Evolutionary conservation across 176 grass and related monocot species (phyloP), one percentile per base, ranked within the genome.

Genomic region (Chrysopogon serrulatus): DNA sequence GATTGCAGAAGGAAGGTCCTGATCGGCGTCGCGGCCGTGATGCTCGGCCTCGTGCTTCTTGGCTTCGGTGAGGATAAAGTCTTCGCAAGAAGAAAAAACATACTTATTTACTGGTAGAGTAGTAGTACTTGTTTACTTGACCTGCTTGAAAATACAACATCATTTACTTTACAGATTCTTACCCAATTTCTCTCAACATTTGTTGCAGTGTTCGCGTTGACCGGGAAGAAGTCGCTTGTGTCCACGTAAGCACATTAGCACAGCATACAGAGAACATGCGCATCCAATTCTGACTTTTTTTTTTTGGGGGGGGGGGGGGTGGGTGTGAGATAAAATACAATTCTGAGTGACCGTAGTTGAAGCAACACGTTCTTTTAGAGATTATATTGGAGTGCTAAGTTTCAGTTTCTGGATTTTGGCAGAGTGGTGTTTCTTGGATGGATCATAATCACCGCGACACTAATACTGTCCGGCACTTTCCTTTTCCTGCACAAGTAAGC

Each of bases 401-500:
- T 62, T 21, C 45, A 26, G 6, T 68, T 48, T 9, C 35, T 83
- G 75, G 27, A 64, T 71, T 24, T 84, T 85, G 69, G 24, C 84
- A 97, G 94, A 66, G 76, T 82, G 43, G 79, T 94, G 51, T 80
- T 92, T 45, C 28, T 86, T 13, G 94, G 85, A 66, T 97, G 94
- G 94, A 91, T 97, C 61, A 68, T 94, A 4, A 60, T 97, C 9
- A 70, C 89, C 0, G 89, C 74, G 3, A 92, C 94, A 4, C 60
- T 97, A 17, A 86, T 97, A 48, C 30, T 94, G 32, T 90, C 68
- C 26, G 94, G 94, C 16, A 82, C 79, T 49, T 97, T 90, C 57
- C 87, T 97, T 35, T 79, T 97, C 36, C 37, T 97, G 30, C 91
- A 97, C 70, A 97, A 92, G 94, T 97, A 80, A 83, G 79, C 84